Evolutionary conservation across 805 yeast species (phyloP).

Genomic region (Hanseniaspora occidentalis): DNA sequence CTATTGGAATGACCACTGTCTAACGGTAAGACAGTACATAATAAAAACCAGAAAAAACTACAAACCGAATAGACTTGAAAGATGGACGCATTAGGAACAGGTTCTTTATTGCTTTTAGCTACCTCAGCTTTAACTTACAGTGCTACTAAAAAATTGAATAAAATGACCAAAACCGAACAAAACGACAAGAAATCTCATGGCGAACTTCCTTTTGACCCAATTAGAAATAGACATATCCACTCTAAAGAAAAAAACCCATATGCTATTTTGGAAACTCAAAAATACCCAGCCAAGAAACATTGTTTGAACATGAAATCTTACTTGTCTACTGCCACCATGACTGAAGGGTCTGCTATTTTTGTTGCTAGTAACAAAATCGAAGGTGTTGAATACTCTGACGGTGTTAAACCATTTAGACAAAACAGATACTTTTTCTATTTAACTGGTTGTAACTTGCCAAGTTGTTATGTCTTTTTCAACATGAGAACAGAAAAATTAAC

Average conservation of each 20-base stretch:
- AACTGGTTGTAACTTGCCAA: conserved; percentile 73
- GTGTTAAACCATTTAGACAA: conserved; percentile 68
- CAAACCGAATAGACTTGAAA: neutral
- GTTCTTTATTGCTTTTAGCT: conserved; percentile 4
- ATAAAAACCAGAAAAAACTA: neutral
- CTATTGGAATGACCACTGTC: too few relatives aligned
- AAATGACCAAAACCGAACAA: neutral
- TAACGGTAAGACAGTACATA: too few relatives aligned
- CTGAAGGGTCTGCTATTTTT: conserved; percentile 40
- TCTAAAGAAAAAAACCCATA: conserved; percentile 4
- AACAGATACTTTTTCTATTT: conserved; percentile 83
- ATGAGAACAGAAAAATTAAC: conserved; percentile 42
- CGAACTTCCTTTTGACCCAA: conserved; percentile 7
- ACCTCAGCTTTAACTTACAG: conserved; percentile 6
- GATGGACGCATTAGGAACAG: conserved; percentile 4
- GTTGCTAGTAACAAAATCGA: conserved; percentile 45
- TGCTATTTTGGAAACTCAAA: conserved; percentile 22
- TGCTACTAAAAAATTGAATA: conserved; percentile 3
- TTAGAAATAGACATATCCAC: conserved; percentile 4
- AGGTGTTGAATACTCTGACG: conserved; percentile 64
- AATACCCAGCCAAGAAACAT: conserved; percentile 79
- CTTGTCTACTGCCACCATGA: conserved; percentile 14
- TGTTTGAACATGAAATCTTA: conserved; percentile 39
- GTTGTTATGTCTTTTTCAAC: conserved; percentile 54
- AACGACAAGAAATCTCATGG: neutral